Evolutionary conservation across 257 asterid genomes (phyloP).

Genomic region (Przewalskia tangutica): DNA sequence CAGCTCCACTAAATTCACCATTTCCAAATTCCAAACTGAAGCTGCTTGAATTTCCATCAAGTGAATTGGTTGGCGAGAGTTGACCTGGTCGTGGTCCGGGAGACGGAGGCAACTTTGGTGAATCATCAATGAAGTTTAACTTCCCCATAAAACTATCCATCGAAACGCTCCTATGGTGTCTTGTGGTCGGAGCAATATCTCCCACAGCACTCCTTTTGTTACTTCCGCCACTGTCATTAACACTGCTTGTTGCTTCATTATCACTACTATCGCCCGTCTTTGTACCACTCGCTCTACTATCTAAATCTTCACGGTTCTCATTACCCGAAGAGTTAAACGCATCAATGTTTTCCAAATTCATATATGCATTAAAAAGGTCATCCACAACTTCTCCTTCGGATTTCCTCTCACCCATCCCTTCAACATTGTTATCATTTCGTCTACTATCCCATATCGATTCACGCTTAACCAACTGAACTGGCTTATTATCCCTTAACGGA

Average conservation of each 20-base stretch:
- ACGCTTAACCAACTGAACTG: slow-evolving; percentile 54
- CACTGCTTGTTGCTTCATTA: slow-evolving; percentile 60
- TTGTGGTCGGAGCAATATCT: slow-evolving; percentile 62
- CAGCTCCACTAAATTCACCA: slow-evolving; percentile 60
- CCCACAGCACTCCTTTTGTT: slow-evolving; percentile 60
- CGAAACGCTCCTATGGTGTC: slow-evolving; percentile 82
- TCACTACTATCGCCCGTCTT: slow-evolving; percentile 48
- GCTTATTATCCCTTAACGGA: slow-evolving; percentile 45
- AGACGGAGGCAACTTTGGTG: slow-evolving; percentile 62
- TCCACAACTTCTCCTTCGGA: slow-evolving; percentile 52
- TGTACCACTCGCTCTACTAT: slow-evolving; percentile 70
- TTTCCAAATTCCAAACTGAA: slow-evolving; percentile 52
- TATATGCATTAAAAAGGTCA: slow-evolving; percentile 46
- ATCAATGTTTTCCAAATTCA: slow-evolving; percentile 51
- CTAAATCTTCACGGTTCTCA: slow-evolving; percentile 66
- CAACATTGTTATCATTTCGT: slow-evolving; percentile 49
- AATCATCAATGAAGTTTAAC: slow-evolving; percentile 58
- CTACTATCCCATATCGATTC: slow-evolving; percentile 56
- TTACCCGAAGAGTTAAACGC: slow-evolving; percentile 54
- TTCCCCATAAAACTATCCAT: slow-evolving; percentile 90
- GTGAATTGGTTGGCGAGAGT: slow-evolving; percentile 38
- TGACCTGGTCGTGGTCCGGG: slow-evolving; percentile 51
- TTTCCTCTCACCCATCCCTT: slow-evolving; percentile 62
- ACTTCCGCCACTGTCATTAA: slow-evolving; percentile 47
- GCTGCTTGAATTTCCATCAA: slow-evolving; percentile 33